Percentiles rank a stretch among this genome's conserved stretches.
Evolutionary conservation across 1,284 basidiomycete species (phyloP).

Genomic region (Cutaneotrichosporon mucoides): DNA sequence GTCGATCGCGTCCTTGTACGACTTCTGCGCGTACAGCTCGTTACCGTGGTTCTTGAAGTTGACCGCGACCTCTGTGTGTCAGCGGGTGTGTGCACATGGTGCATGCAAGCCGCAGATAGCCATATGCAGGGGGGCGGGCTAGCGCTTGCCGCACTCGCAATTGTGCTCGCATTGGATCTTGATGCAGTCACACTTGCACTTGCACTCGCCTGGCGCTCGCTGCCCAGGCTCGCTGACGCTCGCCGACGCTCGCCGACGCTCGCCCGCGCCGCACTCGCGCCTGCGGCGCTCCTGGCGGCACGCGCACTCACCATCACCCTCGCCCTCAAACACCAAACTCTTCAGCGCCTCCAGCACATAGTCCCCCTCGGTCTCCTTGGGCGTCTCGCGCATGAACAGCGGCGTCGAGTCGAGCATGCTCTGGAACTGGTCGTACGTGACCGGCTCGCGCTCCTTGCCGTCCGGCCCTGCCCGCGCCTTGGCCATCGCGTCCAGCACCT

Average conservation of each 20-base stretch:
- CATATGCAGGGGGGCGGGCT: too few species aligned
- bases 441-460: conserved; percentile 9
- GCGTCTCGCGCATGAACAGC: conserved; percentile 88
- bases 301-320: conserved; percentile 74
- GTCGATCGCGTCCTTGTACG: conserved; percentile 76
- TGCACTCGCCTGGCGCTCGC: too few species aligned
- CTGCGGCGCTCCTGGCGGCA: too few species aligned
- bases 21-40: conserved; percentile 82
- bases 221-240: too few species aligned
- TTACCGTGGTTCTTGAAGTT: conserved; percentile 96
- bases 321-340: conserved; percentile 80
- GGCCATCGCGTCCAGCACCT: conserved; percentile 21
- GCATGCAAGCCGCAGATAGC: too few species aligned
- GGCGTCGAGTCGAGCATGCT: conserved; percentile 54
- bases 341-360: conserved; percentile 76
- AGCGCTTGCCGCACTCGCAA: too few species aligned
- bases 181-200: too few species aligned
- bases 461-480: conserved; percentile 11
- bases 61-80: conserved; percentile 68
- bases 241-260: not conserved
- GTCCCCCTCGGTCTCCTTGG: conserved; percentile 61
- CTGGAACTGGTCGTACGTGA: conserved; percentile 36
- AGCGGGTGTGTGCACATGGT: too few species aligned
- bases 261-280: not conserved
- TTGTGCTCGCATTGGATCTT: too few species aligned